A percentile compares a stretch with the other conserved stretches of the same genome.
Evolutionary conservation across 176 grass and related monocot genomes (phyloP).

Genomic region (Carex cristatella): DNA sequence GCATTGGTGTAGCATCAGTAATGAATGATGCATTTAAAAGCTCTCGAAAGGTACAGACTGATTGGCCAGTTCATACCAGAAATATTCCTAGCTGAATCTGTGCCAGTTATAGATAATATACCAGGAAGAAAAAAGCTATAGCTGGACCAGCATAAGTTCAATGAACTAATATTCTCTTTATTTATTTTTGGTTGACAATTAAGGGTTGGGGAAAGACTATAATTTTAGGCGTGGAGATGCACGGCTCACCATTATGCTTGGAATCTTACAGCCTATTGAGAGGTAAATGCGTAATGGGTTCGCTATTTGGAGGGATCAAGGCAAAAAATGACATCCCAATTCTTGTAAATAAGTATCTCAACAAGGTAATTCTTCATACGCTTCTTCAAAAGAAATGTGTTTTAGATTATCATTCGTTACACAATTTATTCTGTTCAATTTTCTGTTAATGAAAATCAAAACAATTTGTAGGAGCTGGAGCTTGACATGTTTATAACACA

Average conservation of each 20-base stretch:
- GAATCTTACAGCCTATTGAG: conserved; percentile 29
- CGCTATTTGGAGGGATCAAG: conserved; percentile 56
- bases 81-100: not conserved
- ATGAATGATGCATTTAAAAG: conserved; percentile 55
- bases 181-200: not conserved
- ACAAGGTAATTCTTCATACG: conserved; percentile 32
- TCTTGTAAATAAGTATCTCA: conserved; percentile 53
- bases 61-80: not conserved
- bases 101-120: not conserved
- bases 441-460: not conserved
- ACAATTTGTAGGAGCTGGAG: conserved; percentile 46
- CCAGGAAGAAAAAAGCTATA: not conserved
- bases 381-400: not conserved
- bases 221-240: conserved; percentile 40
- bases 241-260: conserved; percentile 28
- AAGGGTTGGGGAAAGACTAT: conserved; percentile 72
- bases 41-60: conserved; percentile 29
- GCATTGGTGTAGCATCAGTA: conserved; percentile 50
- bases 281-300: conserved; percentile 56
- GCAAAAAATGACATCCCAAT: conserved; percentile 67
- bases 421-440: not conserved
- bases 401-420: not conserved
- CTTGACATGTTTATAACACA: conserved; percentile 64
- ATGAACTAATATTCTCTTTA: not conserved
- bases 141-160: not conserved